A percentile compares a stretch with the other conserved stretches of the same genome.
Conservation (phyloP, 129 eudicot genomes). For the Arctium minus region DNA sequence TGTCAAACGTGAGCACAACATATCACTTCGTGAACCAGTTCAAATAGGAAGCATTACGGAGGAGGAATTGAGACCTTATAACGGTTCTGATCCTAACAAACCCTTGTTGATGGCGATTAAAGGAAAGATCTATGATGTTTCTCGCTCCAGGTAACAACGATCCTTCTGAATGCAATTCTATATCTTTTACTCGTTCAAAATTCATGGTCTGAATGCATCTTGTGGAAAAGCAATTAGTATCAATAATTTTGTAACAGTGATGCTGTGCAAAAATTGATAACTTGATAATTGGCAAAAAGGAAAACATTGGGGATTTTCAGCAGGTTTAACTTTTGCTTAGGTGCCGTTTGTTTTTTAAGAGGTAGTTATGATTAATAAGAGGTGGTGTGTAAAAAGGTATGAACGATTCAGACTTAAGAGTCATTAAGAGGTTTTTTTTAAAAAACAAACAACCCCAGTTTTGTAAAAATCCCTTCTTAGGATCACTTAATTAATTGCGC, state of each 20-base stretch:
- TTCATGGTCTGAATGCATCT: background rate
- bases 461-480: background rate
- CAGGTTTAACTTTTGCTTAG: background rate
- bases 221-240: background rate
- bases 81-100: constrained; percentile 73
- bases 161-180: background rate
- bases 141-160: constrained; percentile 59
- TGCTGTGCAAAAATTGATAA: no score
- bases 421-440: no score
- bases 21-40: constrained; percentile 55
- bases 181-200: background rate
- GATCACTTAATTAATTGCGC: background rate
- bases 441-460: no score
- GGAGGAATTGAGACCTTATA: constrained; percentile 61
- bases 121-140: constrained; percentile 85
- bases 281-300: no score
- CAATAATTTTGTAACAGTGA: background rate
- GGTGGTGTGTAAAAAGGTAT: no score
- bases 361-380: no score
- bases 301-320: background rate
- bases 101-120: constrained; percentile 89
- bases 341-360: no score
- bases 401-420: no score
- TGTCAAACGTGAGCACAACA: constrained; percentile 47
- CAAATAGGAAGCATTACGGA: constrained; percentile 62